Evolutionary conservation across 352 stramenopile species (phyloP).

Genomic region (Phytophthora melonis): DNA sequence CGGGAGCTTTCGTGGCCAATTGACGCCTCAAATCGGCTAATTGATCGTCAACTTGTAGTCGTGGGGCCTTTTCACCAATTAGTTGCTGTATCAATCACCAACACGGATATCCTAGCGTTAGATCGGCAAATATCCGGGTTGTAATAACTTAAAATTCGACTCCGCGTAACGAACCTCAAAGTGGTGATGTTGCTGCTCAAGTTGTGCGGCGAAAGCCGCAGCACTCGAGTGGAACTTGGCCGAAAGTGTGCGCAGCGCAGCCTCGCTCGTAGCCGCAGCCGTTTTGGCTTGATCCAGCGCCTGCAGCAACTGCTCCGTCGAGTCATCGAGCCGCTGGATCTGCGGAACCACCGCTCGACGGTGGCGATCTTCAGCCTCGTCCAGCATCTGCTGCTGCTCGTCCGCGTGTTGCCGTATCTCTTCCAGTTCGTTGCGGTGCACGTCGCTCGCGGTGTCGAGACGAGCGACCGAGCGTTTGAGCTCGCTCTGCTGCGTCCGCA

Average conservation of each 20-base stretch:
- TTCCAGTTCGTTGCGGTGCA: constrained; percentile 18
- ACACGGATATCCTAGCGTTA: not conserved
- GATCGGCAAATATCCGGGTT: not conserved
- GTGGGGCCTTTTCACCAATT: constrained; percentile 33
- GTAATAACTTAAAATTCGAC: not conserved
- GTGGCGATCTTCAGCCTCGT: constrained; percentile 23
- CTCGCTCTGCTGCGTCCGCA: constrained; percentile 25
- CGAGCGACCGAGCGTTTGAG: constrained; percentile 14
- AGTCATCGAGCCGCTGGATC: constrained; percentile 25
- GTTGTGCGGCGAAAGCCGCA: constrained; percentile 26
- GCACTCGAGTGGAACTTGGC: constrained; percentile 47
- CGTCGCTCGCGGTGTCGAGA: constrained; percentile 9
- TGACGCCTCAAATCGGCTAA: constrained; percentile 24
- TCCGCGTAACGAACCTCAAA: constrained; percentile 36
- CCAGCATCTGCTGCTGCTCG: constrained; percentile 27
- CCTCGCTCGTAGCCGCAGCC: constrained; percentile 31
- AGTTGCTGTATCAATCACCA: constrained; percentile 17
- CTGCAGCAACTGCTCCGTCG: constrained; percentile 30
- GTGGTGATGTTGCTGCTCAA: constrained; percentile 40
- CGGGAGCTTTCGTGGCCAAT: constrained; percentile 28
- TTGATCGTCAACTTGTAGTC: constrained; percentile 23
- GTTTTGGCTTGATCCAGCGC: constrained; percentile 26
- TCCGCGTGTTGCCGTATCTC: constrained; percentile 25
- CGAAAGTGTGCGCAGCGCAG: constrained; percentile 41
- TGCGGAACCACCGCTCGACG: constrained; percentile 17